Conservation (phyloP, 1,284 basidiomycete species). For the Puccinia novopanici region DNA sequence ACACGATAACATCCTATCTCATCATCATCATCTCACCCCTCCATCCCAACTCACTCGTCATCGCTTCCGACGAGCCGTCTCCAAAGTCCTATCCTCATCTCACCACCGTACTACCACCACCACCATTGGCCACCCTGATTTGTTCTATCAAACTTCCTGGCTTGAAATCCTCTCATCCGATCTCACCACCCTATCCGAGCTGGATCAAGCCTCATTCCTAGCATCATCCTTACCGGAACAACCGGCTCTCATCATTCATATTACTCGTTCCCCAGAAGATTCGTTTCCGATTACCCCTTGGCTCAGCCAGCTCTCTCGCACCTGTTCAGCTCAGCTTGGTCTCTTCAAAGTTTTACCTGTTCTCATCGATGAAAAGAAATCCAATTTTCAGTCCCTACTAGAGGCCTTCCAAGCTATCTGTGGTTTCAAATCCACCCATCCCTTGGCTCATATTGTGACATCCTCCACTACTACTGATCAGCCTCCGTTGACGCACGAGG, state of each 20-base stretch:
- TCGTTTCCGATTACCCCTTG: slow-evolving; percentile 8
- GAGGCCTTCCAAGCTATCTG: neutral
- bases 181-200: slow-evolving; percentile 2
- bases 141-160: slow-evolving; percentile 22
- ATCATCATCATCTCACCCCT: neutral
- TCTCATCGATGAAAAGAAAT: slow-evolving; percentile 25
- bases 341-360: slow-evolving; percentile 29
- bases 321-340: slow-evolving; percentile 15
- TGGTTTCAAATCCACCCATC: slow-evolving; percentile 18
- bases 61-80: slow-evolving; percentile 19
- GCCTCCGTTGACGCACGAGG: neutral
- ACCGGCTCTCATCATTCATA: slow-evolving; percentile 20
- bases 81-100: neutral
- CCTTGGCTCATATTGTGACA: neutral
- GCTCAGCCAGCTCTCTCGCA: slow-evolving; percentile 5
- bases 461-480: neutral
- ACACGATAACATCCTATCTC: neutral
- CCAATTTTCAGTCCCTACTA: neutral
- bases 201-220: neutral
- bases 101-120: too few species aligned
- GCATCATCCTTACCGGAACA: neutral
- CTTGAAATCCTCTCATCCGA: slow-evolving; percentile 17
- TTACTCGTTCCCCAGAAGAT: slow-evolving; percentile 10
- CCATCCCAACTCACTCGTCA: neutral
- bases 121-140: neutral